These are phyloP conservation scores for Psilocybe sp. DNA, from an alignment of 768 basidiomycete genomes.

Conservation along the genomic window DNA sequence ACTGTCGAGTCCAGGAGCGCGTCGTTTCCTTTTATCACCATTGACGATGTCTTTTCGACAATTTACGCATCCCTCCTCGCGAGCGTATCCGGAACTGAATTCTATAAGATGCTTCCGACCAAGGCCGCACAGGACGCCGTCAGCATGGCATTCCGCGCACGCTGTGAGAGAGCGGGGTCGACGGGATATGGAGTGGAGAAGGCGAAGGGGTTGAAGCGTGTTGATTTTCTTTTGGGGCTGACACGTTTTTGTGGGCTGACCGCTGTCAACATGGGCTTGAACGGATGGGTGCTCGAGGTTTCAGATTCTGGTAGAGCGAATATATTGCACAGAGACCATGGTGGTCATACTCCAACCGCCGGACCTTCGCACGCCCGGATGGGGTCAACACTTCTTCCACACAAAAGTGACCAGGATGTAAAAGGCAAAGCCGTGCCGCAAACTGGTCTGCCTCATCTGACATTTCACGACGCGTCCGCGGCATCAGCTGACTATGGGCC, in stretches of 20 bases:
- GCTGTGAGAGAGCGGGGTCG: conserved; percentile 32
- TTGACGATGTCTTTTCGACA: conserved; percentile 45
- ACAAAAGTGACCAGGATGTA: too few species aligned
- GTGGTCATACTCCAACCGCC: too few species aligned
- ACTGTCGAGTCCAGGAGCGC: conserved; percentile 24
- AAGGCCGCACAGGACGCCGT: conserved; percentile 29
- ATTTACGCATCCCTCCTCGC: conserved; percentile 43
- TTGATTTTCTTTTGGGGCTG: conserved; percentile 49
- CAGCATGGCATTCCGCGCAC: conserved; percentile 37
- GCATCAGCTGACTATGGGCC: too few species aligned
- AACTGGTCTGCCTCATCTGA: too few species aligned
- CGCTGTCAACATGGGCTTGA: conserved; percentile 25
- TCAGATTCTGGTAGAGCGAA: too few species aligned
- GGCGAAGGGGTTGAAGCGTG: conserved; percentile 46
- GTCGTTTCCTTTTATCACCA: conserved; percentile 24
- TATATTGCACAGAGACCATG: too few species aligned
- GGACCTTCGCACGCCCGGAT: too few species aligned
- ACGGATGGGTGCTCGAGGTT: conserved; percentile 35
- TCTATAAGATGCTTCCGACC: conserved; percentile 26
- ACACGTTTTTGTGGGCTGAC: conserved; percentile 41
- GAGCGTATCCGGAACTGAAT: conserved; percentile 38
- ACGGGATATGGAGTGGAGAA: conserved; percentile 35
- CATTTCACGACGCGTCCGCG: too few species aligned
- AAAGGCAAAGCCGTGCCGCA: too few species aligned
- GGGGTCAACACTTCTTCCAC: too few species aligned